Conservation (phyloP, 148 eudicot genomes). For the Nepenthes mirabilis region DNA sequence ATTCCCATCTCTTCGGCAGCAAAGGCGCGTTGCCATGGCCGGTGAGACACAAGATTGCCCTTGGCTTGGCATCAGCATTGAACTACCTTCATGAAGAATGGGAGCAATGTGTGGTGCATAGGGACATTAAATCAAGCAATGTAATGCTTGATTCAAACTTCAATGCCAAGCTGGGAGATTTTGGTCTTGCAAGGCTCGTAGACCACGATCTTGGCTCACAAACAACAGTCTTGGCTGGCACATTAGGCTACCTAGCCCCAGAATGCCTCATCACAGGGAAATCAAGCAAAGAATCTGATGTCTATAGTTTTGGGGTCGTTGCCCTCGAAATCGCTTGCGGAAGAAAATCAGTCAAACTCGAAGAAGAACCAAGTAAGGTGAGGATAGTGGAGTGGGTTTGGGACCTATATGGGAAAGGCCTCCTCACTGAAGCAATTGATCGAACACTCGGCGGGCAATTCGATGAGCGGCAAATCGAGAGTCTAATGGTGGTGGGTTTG, state of each 20-base stretch:
- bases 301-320: slow-evolving; percentile 3
- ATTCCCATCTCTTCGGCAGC: neutral
- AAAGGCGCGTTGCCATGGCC: neutral
- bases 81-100: slow-evolving; percentile 3
- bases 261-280: neutral
- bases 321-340: slow-evolving; percentile 6
- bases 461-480: neutral
- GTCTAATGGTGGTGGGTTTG: slow-evolving; percentile 1
- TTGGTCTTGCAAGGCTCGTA: slow-evolving; percentile 7
- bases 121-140: slow-evolving; percentile 9
- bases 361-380: neutral
- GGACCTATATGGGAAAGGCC: slow-evolving; percentile 5
- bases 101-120: slow-evolving; percentile 9
- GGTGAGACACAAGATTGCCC: slow-evolving; percentile 1
- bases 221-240: neutral
- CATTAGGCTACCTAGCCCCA: slow-evolving; percentile 1
- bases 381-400: slow-evolving; percentile 5
- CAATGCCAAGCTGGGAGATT: slow-evolving; percentile 9
- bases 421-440: neutral
- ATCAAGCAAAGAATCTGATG: slow-evolving; percentile 4
- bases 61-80: slow-evolving; percentile 5
- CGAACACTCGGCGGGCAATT: neutral
- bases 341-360: too few species aligned
- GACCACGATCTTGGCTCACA: slow-evolving; percentile 3
- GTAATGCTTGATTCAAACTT: slow-evolving; percentile 8